Conservation (phyloP, 768 basidiomycete genomes). For the Suillus spraguei region DNA sequence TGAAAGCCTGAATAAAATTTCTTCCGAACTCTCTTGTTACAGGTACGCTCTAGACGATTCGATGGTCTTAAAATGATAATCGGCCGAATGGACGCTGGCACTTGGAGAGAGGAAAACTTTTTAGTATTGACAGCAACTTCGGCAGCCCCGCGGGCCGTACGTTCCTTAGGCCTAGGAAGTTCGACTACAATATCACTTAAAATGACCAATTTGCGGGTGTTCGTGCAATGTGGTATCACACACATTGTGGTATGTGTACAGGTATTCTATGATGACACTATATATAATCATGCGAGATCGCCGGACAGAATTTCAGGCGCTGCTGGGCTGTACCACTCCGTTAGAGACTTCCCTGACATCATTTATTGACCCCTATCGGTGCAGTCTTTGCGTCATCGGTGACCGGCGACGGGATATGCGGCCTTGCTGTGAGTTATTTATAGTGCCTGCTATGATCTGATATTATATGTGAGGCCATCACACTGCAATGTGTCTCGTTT, state of each 20-base stretch:
- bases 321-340: neutral
- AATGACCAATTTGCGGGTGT: neutral
- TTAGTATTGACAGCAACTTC: neutral
- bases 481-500: neutral
- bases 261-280: neutral
- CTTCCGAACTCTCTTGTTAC: neutral
- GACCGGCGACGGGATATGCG: neutral
- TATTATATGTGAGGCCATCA: neutral
- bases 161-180: neutral
- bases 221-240: neutral
- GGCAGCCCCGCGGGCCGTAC: neutral
- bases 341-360: neutral
- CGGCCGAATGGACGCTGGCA: neutral
- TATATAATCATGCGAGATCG: neutral
- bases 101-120: neutral
- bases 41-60: neutral
- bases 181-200: neutral
- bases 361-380: neutral
- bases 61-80: neutral
- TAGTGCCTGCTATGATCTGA: neutral
- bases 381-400: neutral
- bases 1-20: too few species aligned
- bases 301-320: neutral
- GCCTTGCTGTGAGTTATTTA: constrained; percentile 8
- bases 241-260: neutral